These are phyloP conservation scores for Skeletonema costatum DNA, from an alignment of 108 stramenopile species.

Conservation along the genomic window DNA sequence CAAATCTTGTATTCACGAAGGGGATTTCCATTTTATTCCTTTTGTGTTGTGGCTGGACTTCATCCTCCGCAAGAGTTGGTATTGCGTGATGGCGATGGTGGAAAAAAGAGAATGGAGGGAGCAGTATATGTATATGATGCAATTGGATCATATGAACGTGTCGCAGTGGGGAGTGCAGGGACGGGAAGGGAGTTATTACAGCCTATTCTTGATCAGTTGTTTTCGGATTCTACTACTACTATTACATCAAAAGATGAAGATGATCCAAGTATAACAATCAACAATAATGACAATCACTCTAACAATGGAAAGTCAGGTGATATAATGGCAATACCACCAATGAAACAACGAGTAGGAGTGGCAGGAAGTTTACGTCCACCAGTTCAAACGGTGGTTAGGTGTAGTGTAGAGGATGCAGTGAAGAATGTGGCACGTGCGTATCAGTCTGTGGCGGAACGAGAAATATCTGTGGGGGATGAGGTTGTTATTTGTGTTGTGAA, in stretches of 20 bases:
- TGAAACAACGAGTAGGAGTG: conserved; percentile 40
- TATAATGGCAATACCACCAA: conserved; percentile 31
- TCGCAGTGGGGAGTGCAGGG: conserved; percentile 79
- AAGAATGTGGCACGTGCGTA: conserved; percentile 62
- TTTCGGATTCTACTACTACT: conserved; percentile 25
- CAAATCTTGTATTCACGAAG: conserved; percentile 75
- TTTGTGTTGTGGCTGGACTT: conserved; percentile 80
- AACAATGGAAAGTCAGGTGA: conserved; percentile 1
- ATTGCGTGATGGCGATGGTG: neutral
- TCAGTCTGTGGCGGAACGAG: conserved; percentile 83
- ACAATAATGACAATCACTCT: neutral
- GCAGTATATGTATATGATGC: conserved; percentile 86
- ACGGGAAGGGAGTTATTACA: conserved; percentile 81
- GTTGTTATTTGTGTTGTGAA: conserved; percentile 72
- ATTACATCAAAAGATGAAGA: too few species aligned
- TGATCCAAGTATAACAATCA: neutral
- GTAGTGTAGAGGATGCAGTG: conserved; percentile 64
- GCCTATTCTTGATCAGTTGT: conserved; percentile 81
- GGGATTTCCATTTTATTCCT: conserved; percentile 82
- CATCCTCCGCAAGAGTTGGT: conserved; percentile 4
- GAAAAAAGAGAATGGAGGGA: conserved; percentile 26
- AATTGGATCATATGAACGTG: conserved; percentile 83
- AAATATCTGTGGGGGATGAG: conserved; percentile 82
- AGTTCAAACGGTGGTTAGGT: conserved; percentile 49
- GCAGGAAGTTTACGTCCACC: conserved; percentile 48